A percentile compares a stretch with the other conserved stretches of the same genome.
phyloP scores from a whole-genome alignment of 2,329 filamentous ascomycete genomes.

The Fusarium chlamydosporum region DNA sequence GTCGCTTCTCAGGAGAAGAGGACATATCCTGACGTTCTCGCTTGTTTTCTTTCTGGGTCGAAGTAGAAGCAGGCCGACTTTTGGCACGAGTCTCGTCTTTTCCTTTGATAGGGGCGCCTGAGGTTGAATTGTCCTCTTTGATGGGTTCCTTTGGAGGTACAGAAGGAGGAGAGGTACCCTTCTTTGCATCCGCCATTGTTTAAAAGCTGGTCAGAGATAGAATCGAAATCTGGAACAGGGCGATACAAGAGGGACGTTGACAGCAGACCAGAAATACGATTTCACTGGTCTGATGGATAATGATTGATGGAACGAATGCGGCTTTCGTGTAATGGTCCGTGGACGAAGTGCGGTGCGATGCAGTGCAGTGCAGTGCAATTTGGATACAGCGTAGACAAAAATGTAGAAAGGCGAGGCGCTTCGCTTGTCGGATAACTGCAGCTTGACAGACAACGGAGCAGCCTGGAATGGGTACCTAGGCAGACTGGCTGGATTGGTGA shows the following conservation, averaged over 20 bases:
- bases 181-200: conserved; percentile 31
- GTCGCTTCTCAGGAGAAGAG: conserved; percentile 35
- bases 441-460: conserved; percentile 6
- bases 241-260: background rate
- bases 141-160: conserved; percentile 39
- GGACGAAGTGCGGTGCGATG: background rate
- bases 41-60: conserved; percentile 17
- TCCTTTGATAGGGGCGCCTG: background rate
- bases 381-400: background rate
- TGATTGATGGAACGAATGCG: background rate
- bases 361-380: background rate
- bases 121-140: background rate
- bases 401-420: conserved; percentile 13
- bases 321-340: conserved; percentile 1
- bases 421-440: conserved; percentile 19
- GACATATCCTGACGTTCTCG: conserved; percentile 25
- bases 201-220: background rate
- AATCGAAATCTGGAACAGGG: background rate
- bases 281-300: background rate
- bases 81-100: conserved; percentile 4
- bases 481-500: background rate
- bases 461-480: conserved; percentile 1
- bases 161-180: conserved; percentile 22
- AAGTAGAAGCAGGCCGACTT: background rate
- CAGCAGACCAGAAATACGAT: conserved; percentile 7